Evolutionary conservation across 2,329 filamentous ascomycete species (phyloP).

Genomic region (Daldinia eschscholtzii): DNA sequence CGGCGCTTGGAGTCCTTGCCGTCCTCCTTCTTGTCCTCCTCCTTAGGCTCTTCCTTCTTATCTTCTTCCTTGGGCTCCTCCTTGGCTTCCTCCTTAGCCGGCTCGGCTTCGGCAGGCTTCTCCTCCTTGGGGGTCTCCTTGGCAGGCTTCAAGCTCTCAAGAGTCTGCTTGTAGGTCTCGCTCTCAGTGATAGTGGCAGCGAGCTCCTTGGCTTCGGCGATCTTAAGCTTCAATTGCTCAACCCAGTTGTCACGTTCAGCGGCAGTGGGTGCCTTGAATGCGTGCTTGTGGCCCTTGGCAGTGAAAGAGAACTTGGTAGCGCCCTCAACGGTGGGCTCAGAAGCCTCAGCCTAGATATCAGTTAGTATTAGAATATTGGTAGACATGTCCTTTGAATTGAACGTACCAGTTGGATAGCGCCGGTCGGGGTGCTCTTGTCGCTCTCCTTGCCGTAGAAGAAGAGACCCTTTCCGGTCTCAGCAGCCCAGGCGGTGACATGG

Average conservation of each 20-base stretch:
- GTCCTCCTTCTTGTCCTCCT: conserved; percentile 59
- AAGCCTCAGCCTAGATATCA: conserved; percentile 65
- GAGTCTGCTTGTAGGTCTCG: conserved; percentile 88
- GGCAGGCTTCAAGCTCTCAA: conserved; percentile 75
- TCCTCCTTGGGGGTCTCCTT: conserved; percentile 65
- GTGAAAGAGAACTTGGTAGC: conserved; percentile 87
- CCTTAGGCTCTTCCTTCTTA: conserved; percentile 55
- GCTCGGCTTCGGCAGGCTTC: conserved; percentile 57
- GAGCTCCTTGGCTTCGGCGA: conserved; percentile 85
- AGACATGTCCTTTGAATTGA: conserved; percentile 50
- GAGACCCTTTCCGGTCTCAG: conserved; percentile 94
- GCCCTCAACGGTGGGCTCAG: conserved; percentile 81
- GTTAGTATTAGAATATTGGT: conserved; percentile 48
- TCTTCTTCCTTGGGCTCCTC: conserved; percentile 68
- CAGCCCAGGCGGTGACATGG: conserved; percentile 87
- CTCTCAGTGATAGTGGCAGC: conserved; percentile 79
- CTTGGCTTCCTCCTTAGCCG: conserved; percentile 52
- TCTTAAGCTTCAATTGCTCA: conserved; percentile 82
- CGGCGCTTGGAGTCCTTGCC: conserved; percentile 72
- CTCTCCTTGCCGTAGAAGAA: conserved; percentile 90
- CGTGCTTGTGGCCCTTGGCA: conserved; percentile 89
- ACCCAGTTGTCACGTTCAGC: conserved; percentile 95
- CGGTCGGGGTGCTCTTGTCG: conserved; percentile 83
- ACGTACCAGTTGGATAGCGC: conserved; percentile 87
- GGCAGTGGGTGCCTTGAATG: conserved; percentile 82